A percentile compares a stretch with the other conserved stretches of the same genome.
phyloP scores from a whole-genome alignment of 345 rosid species.

The Gossypium turneri region DNA sequence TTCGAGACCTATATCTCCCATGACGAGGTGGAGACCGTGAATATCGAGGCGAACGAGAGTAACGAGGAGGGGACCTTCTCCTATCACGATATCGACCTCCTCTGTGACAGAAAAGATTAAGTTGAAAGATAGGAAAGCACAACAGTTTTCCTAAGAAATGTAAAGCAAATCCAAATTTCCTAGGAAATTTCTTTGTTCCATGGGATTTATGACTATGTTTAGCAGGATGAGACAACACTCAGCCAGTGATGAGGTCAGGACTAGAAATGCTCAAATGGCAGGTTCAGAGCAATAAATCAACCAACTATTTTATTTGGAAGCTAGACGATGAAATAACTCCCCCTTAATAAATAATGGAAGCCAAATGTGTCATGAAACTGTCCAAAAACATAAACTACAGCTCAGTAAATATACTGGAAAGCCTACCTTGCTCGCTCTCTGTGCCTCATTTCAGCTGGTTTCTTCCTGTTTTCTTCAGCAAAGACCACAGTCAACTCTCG shows the following conservation, averaged over 20 bases:
- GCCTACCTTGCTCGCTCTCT: conserved; percentile 69
- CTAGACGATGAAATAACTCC: not conserved
- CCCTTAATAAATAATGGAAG: conserved; percentile 2
- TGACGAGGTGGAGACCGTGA: conserved; percentile 78
- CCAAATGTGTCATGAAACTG: conserved; percentile 5
- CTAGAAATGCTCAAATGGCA: not conserved
- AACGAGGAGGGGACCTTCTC: conserved; percentile 60
- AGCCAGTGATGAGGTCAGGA: not conserved
- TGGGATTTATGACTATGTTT: not conserved
- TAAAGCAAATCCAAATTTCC: not conserved
- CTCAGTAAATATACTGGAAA: not conserved
- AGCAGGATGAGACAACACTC: not conserved
- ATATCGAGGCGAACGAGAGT: conserved; percentile 51
- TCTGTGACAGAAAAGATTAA: not conserved
- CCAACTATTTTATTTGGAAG: not conserved
- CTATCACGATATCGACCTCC: conserved; percentile 52
- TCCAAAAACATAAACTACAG: not conserved
- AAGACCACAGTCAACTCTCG: conserved; percentile 90
- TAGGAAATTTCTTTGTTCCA: not conserved
- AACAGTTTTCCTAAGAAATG: not conserved
- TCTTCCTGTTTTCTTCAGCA: conserved; percentile 98
- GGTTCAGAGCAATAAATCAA: not conserved
- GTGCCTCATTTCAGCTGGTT: conserved; percentile 89
- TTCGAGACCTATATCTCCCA: conserved; percentile 61
- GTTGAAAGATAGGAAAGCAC: not conserved